Evolutionary conservation across 1,284 basidiomycete species (phyloP).

Genomic region (Austroboletus novae-zelandiae): DNA sequence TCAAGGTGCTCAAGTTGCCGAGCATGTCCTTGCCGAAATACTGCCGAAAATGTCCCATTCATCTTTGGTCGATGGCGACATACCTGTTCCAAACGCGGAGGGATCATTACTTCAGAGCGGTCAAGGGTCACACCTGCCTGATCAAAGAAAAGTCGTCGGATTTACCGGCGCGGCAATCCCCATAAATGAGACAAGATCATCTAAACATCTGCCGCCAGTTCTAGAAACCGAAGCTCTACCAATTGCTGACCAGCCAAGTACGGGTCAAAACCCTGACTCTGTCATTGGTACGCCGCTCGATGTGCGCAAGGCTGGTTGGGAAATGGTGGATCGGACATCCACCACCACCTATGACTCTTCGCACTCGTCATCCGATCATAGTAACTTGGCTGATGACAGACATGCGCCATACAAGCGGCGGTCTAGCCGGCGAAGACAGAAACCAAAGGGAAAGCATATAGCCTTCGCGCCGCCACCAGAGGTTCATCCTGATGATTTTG

Average conservation of each 20-base stretch:
- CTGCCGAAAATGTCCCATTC: conserved; percentile 40
- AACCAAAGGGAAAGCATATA: conserved; percentile 54
- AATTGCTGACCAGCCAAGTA: conserved; percentile 25
- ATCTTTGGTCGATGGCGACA: conserved; percentile 1
- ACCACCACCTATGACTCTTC: conserved; percentile 47
- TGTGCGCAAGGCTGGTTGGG: conserved; percentile 39
- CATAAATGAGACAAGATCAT: conserved; percentile 68
- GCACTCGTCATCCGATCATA: conserved; percentile 40
- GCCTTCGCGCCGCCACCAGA: conserved; percentile 64
- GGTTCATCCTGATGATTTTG: conserved; percentile 77
- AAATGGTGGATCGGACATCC: conserved; percentile 40
- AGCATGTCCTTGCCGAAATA: conserved; percentile 38
- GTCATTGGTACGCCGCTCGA: conserved; percentile 22
- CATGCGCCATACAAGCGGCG: conserved; percentile 46
- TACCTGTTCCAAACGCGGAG: background rate
- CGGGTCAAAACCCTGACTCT: conserved; percentile 17
- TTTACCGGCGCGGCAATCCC: conserved; percentile 69
- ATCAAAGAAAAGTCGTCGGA: conserved; percentile 51
- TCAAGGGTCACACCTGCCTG: conserved; percentile 51
- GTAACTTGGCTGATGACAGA: conserved; percentile 51
- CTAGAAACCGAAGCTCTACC: conserved; percentile 37
- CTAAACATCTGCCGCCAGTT: conserved; percentile 39
- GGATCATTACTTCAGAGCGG: conserved; percentile 49
- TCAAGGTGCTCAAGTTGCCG: conserved; percentile 44
- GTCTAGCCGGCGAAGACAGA: conserved; percentile 55